Percentiles rank a stretch among this genome's conserved stretches.
Evolutionary conservation across 225 moss, liverwort and hornwort genomes (phyloP).

Genomic region (Straminergon stramineum): DNA sequence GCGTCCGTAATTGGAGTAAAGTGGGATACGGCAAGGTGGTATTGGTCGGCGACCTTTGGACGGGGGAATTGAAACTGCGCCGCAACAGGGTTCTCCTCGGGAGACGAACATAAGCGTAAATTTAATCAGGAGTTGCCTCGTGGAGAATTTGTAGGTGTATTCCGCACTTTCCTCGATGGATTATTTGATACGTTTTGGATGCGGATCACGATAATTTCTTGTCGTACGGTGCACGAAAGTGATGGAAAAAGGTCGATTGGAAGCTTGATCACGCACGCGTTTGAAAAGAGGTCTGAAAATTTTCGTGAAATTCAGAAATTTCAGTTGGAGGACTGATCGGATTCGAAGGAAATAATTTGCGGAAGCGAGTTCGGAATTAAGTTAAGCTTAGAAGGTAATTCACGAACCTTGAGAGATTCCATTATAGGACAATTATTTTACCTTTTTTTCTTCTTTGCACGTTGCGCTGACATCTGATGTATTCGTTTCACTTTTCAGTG

Average conservation of each 20-base stretch:
- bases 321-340: not conserved
- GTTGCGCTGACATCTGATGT: not conserved
- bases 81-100: not conserved
- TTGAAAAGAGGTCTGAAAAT: not conserved
- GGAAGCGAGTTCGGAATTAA: not conserved
- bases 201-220: not conserved
- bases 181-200: not conserved
- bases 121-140: not conserved
- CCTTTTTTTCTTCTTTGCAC: not conserved
- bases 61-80: not conserved
- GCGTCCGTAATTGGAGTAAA: fast-evolving
- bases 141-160: not conserved
- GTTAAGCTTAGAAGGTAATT: not conserved
- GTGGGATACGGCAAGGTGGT: too few relatives aligned
- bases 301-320: not conserved
- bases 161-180: not conserved
- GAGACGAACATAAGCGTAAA: not conserved
- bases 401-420: not conserved
- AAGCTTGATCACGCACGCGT: not conserved
- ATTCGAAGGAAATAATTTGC: not conserved
- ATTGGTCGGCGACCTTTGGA: not conserved
- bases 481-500: not conserved
- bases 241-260: not conserved
- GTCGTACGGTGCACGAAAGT: conserved; percentile 16
- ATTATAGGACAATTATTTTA: not conserved